A percentile compares a stretch with the other conserved stretches of the same genome.
These are phyloP conservation scores for Limonium bicolor DNA, from an alignment of 148 eudicot species.

Conservation along the genomic window DNA sequence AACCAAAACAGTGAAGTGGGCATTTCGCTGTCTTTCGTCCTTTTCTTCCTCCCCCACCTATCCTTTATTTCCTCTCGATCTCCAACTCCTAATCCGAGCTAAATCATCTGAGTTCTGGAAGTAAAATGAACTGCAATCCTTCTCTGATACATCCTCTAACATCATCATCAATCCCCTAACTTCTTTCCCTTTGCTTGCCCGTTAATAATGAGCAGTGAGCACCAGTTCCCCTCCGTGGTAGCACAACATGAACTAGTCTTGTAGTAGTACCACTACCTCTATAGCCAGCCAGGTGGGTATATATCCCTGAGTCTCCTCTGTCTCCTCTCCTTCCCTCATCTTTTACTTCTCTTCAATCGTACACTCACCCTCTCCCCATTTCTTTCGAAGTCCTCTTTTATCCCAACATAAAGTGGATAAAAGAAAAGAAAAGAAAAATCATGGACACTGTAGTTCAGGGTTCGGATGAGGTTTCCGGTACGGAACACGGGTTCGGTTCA, in stretches of 20 bases:
- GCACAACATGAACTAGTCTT: neutral
- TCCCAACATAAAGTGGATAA: neutral
- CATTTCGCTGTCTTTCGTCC: too few species aligned
- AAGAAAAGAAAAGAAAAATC: constrained; percentile 1
- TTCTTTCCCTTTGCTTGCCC: neutral
- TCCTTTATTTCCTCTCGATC: neutral
- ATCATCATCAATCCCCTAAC: neutral
- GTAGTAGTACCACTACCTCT: neutral
- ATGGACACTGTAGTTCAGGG: constrained; percentile 5
- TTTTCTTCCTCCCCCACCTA: neutral
- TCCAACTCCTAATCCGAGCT: too few species aligned
- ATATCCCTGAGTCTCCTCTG: neutral
- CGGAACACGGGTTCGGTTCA: neutral
- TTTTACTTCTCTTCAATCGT: neutral
- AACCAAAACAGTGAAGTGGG: too few species aligned
- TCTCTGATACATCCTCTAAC: too few species aligned
- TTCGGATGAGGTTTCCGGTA: neutral
- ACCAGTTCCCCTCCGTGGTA: neutral
- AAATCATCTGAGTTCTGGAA: too few species aligned
- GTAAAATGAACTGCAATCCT: too few species aligned
- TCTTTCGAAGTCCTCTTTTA: neutral
- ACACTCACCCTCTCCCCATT: neutral
- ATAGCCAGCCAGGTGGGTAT: constrained; percentile 3
- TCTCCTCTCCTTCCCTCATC: neutral
- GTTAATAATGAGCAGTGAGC: neutral